Base-by-base conservation (phyloP, 768 basidiomycete genomes). In the Leccinum ochraceum region DNA sequence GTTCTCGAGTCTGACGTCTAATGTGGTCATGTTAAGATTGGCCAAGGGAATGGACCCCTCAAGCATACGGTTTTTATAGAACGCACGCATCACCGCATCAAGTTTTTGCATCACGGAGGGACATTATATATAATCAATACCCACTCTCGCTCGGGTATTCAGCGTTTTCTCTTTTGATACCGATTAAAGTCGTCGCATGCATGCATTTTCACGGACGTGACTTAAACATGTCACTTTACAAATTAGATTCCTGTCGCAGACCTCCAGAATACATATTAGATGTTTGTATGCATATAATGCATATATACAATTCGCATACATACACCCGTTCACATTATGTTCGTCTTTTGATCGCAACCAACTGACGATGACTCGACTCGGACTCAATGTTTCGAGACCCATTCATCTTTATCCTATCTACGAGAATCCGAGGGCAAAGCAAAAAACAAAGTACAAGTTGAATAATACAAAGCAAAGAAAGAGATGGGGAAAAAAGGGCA, bases 1-100 rank as follows among this genome's bases (percentile, higher is more conserved):
- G 67, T 83, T 83, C 66, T 84, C 82, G 54, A 83, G 82, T 61
- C 60, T 83, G 49, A 76, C 77, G 16, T 78, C 81, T 30, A 83
- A 84, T 57, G 78, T 83, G 57, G 74, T 83, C 13, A 76, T 83
- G 78, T 65, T 78, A 53, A 64, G 77, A 58, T 77, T 79, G 66
- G 80, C 80, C 17, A 78, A 75, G 63, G 81, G 80, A n/a, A 69
- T 79, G 60, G 72, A 75, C 14, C 60, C 70, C 0, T 62, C 66
- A 1, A 75, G 71, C n/a, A 81, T 77, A 64, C 73, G 79, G 30
- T 79, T 81, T 60, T 67, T 82, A 54, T 82, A 72, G 76, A 44
- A 14, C 17, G 4, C 24, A 9, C 14, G 20, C 13, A 30, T 8
- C 30, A 8, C 11, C 42, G n/a, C 17, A 44, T 44, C 42, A n/a